These are phyloP conservation scores for Fonsecaea erecta DNA, from an alignment of 2,329 filamentous ascomycete species.

Conservation along the genomic window DNA sequence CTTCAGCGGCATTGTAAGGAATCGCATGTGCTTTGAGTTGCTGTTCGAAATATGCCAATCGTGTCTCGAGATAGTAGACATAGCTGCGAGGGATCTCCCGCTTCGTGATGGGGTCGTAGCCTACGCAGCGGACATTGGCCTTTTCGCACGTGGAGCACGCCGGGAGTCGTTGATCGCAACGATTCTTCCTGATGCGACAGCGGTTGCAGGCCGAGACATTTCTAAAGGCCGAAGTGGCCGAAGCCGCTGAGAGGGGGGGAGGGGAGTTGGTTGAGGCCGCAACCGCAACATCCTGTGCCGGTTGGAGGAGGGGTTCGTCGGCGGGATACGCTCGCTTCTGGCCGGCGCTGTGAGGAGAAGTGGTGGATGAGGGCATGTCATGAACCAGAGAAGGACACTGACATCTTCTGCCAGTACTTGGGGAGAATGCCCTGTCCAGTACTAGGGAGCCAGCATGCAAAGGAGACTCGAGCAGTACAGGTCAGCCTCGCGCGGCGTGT, in stretches of 20 bases:
- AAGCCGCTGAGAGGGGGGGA: conserved; percentile 36
- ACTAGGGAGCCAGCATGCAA: conserved; percentile 4
- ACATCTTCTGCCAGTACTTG: conserved; percentile 32
- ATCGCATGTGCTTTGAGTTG: conserved; percentile 72
- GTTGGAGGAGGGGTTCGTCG: conserved; percentile 31
- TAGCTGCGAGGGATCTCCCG: conserved; percentile 91
- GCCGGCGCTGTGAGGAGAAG: conserved; percentile 36
- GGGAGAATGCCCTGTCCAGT: conserved; percentile 13
- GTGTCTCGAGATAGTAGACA: conserved; percentile 90
- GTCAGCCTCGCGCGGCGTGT: conserved; percentile 24
- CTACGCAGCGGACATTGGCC: conserved; percentile 86
- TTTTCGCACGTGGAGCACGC: conserved; percentile 92
- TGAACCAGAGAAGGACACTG: conserved; percentile 29
- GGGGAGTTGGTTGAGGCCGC: conserved; percentile 28
- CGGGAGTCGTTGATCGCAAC: conserved; percentile 90
- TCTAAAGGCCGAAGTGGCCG: conserved; percentile 63
- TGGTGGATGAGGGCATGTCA: conserved; percentile 36
- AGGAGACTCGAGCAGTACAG: not conserved
- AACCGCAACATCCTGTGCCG: conserved; percentile 16
- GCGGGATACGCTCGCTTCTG: conserved; percentile 38
- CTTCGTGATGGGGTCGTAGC: conserved; percentile 96
- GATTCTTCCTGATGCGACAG: conserved; percentile 88
- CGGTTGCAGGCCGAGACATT: conserved; percentile 95
- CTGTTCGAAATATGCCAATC: conserved; percentile 80
- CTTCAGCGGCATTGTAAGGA: conserved; percentile 69